Percentiles rank a stretch among this genome's conserved stretches.
These are phyloP conservation scores for Sporothrix variecibatus DNA, from an alignment of 2,329 filamentous ascomycete genomes.

Conservation along the genomic window DNA sequence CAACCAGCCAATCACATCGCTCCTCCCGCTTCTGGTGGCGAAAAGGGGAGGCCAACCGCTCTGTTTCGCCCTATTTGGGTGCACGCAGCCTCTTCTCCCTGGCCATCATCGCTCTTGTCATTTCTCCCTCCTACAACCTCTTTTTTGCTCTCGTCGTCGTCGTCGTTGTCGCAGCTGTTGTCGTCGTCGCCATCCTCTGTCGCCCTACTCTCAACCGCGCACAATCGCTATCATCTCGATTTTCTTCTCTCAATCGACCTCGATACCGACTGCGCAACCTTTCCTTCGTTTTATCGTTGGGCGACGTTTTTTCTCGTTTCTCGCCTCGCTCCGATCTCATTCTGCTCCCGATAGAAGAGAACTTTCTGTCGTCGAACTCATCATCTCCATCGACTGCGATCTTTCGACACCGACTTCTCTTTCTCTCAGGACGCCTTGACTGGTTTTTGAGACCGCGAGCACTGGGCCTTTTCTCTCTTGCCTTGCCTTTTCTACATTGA, in stretches of 20 bases:
- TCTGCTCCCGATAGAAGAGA: constrained; percentile 1
- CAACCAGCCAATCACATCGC: background rate
- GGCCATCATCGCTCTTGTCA: background rate
- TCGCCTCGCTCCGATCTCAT: background rate
- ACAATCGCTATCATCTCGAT: background rate
- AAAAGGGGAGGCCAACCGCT: background rate
- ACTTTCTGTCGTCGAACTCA: background rate
- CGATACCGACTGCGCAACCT: background rate
- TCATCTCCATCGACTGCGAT: background rate
- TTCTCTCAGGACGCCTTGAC: constrained; percentile 60
- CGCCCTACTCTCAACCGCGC: background rate
- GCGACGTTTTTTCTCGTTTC: background rate
- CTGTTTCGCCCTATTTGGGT: constrained; percentile 8
- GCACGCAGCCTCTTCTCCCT: background rate
- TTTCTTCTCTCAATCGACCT: background rate
- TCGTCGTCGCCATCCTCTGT: background rate
- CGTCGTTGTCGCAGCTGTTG: background rate
- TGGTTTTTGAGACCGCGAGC: constrained; percentile 48
- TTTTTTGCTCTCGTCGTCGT: constrained; percentile 10
- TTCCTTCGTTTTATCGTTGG: constrained; percentile 3
- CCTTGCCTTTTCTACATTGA: background rate
- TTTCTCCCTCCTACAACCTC: constrained; percentile 10
- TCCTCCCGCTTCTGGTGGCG: background rate
- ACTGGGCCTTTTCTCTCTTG: background rate
- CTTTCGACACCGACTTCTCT: background rate